Evolutionary conservation across 108 stramenopile genomes (phyloP), one percentile per base, ranked within the genome.

Genomic region (Skeletonema menzelii): DNA sequence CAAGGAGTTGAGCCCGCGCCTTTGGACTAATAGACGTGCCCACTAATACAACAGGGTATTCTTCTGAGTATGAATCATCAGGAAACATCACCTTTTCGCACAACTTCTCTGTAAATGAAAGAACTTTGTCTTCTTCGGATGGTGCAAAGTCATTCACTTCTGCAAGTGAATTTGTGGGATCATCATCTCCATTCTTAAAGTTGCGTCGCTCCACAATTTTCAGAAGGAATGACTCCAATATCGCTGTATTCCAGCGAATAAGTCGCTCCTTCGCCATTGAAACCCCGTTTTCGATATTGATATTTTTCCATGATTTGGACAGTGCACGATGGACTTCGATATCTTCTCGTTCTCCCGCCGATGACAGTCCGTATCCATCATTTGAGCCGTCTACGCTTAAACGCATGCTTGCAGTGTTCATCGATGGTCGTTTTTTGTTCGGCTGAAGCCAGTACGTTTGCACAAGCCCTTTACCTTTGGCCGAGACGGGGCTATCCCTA

Each of bases 391-490:
- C 38, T 17, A 17, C 26, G 28, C 37, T 60, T 13, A n/a, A 60
- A 0, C 37, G 59, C 37, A 35, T 42, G 13, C 59, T 60, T 7
- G n/a, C 19, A 34, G 38, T 35, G 28, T 42, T 60, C 59, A 42
- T 42, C 17, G 37, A 42, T 42, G 28, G 59, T 42, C 28, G 28
- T 8, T 7, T 4, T 53, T 53, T 53, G 5, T 53, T 53, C 0
- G 73, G 34, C 22, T 61, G 30, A 12, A 82, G 68, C 86, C 86
- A 87, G 20, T 73, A 87, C 1, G 86, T 87, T 55, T 84, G 66
- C 11, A 83, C 49, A 28, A 40, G 10, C 15, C 86, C 86, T 42
- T 87, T 87, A 3, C 84, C 86, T 53, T 85, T 85, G 5, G 69
- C 84, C 17, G 82, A 14, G 8, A 85, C 69, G 30, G 77, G 46